Conservation (phyloP, 176 grass and related monocot species). For the Phoenix dactylifera region DNA sequence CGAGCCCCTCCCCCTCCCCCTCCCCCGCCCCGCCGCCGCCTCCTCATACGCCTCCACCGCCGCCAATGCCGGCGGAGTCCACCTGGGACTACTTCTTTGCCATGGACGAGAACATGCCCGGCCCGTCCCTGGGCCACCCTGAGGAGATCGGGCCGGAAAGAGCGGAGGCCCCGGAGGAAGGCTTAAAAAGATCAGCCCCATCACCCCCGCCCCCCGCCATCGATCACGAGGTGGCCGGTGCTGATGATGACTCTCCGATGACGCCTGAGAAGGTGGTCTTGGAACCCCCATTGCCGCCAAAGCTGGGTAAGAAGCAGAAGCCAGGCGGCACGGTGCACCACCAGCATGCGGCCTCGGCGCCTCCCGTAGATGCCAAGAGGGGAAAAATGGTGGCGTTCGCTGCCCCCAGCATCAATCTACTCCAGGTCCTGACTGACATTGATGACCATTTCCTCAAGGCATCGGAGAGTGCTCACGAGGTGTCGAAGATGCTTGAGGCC, state of each 20-base stretch:
- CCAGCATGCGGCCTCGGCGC: slow-evolving; percentile 72
- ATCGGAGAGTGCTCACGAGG: slow-evolving; percentile 67
- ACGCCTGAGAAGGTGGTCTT: slow-evolving; percentile 48
- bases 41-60: slow-evolving; percentile 28
- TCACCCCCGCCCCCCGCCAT: slow-evolving; percentile 18
- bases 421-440: slow-evolving; percentile 55
- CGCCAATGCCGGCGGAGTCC: slow-evolving; percentile 17
- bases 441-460: slow-evolving; percentile 81
- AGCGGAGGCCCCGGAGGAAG: slow-evolving; percentile 26
- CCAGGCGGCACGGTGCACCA: slow-evolving; percentile 51
- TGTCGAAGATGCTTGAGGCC: slow-evolving; percentile 80
- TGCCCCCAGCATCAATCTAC: slow-evolving; percentile 37
- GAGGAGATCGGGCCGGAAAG: slow-evolving; percentile 45
- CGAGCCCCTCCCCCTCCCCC: not conserved
- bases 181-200: slow-evolving; percentile 31
- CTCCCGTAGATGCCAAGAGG: slow-evolving; percentile 35
- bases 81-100: slow-evolving; percentile 89
- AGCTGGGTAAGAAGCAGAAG: slow-evolving; percentile 51
- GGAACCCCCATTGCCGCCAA: slow-evolving; percentile 35
- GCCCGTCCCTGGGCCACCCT: slow-evolving; percentile 33
- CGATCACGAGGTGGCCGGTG: slow-evolving; percentile 10
- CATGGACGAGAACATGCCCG: slow-evolving; percentile 59
- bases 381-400: slow-evolving; percentile 41
- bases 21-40: not conserved
- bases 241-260: slow-evolving; percentile 31